Evolutionary conservation across 805 yeast species (phyloP).

Genomic region (Saturnispora serradocipensis): DNA sequence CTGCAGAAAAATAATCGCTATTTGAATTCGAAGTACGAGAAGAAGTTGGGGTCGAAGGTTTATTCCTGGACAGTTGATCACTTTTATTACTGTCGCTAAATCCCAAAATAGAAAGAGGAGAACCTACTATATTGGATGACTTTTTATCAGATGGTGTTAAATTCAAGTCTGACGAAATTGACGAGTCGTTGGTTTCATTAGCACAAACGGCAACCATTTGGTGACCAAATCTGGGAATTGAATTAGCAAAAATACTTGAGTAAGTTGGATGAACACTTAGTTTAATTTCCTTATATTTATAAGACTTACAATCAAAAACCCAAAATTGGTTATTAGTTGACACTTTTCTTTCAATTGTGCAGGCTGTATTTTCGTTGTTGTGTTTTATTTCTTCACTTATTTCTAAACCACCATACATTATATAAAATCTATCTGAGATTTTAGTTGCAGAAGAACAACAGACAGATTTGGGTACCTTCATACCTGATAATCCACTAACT

Average conservation of each 20-base stretch:
- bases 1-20: neutral
- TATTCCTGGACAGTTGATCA: neutral
- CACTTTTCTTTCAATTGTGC: slow-evolving; percentile 28
- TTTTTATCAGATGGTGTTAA: neutral
- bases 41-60: neutral
- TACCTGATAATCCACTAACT: neutral
- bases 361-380: slow-evolving; percentile 26
- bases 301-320: slow-evolving; percentile 45
- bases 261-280: slow-evolving; percentile 25
- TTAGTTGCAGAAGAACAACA: slow-evolving; percentile 39
- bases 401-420: slow-evolving; percentile 66
- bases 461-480: slow-evolving; percentile 40
- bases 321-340: slow-evolving; percentile 41
- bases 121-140: neutral
- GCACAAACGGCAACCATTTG: slow-evolving; percentile 17
- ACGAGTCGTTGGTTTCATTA: slow-evolving; percentile 19
- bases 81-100: neutral
- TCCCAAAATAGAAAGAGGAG: neutral
- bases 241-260: slow-evolving; percentile 18
- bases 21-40: neutral
- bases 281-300: slow-evolving; percentile 40
- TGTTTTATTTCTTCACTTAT: slow-evolving; percentile 25
- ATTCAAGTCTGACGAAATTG: neutral
- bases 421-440: slow-evolving; percentile 47
- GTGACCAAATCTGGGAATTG: slow-evolving; percentile 29